phyloP scores from a whole-genome alignment of 495 filamentous ascomycete species.

The Stereocaulon alpinum region DNA sequence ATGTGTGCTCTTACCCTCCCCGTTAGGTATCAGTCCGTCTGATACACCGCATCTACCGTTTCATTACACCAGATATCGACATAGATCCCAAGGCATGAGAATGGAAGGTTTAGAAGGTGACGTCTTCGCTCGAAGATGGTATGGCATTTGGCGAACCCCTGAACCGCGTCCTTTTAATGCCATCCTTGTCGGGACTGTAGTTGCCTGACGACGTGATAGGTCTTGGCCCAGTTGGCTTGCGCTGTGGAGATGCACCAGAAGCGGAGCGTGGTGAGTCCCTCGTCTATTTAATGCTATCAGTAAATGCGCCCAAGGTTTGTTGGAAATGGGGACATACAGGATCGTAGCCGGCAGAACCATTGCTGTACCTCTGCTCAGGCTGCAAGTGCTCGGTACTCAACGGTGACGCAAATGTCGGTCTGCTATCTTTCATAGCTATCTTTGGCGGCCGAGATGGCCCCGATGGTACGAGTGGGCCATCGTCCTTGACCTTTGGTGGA shows the following conservation, averaged over 20 bases:
- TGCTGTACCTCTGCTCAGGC: slow-evolving; percentile 19
- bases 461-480: slow-evolving; percentile 36
- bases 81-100: neutral
- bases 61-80: neutral
- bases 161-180: slow-evolving; percentile 35
- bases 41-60: neutral
- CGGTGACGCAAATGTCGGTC: slow-evolving; percentile 27
- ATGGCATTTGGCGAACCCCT: slow-evolving; percentile 40
- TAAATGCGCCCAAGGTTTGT: neutral
- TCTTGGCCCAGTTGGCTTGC: slow-evolving; percentile 47
- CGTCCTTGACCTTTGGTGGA: slow-evolving; percentile 44
- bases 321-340: slow-evolving; percentile 5
- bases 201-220: slow-evolving; percentile 38
- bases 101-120: slow-evolving; percentile 9
- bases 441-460: slow-evolving; percentile 38
- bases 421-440: slow-evolving; percentile 30
- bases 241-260: slow-evolving; percentile 34
- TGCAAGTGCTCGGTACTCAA: slow-evolving; percentile 33
- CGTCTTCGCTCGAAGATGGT: slow-evolving; percentile 17
- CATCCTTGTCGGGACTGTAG: slow-evolving; percentile 34
- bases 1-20: neutral
- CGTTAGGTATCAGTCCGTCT: neutral
- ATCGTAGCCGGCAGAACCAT: slow-evolving; percentile 15
- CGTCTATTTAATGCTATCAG: slow-evolving; percentile 12
- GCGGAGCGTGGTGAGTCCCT: slow-evolving; percentile 32